Conservation (phyloP, 495 filamentous ascomycete species). For the Penicillium steckii region DNA sequence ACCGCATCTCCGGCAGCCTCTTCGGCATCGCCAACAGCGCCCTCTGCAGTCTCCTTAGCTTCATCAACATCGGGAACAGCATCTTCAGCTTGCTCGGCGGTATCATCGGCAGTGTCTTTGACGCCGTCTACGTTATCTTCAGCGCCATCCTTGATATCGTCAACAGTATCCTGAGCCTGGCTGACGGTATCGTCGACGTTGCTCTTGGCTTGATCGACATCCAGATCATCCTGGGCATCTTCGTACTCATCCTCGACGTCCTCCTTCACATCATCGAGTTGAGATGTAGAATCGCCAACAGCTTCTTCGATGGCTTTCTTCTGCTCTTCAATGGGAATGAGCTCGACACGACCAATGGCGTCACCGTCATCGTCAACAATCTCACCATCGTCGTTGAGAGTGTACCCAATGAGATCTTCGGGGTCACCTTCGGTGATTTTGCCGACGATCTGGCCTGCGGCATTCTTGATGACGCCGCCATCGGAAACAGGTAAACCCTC, state of each 20-base stretch:
- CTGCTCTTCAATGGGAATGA: constrained; percentile 41
- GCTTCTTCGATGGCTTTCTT: constrained; percentile 28
- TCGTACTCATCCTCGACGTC: constrained; percentile 40
- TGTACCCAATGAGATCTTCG: constrained; percentile 58
- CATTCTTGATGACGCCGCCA: constrained; percentile 54
- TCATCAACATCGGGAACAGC: constrained; percentile 4
- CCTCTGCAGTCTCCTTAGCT: constrained; percentile 3
- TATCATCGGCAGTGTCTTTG: constrained; percentile 25
- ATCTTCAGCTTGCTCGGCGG: constrained; percentile 29
- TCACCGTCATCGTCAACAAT: constrained; percentile 66
- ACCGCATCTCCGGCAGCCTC: constrained; percentile 17
- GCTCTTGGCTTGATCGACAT: constrained; percentile 21
- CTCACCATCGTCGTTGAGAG: constrained; percentile 60
- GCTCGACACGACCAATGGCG: constrained; percentile 56
- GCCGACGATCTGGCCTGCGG: constrained; percentile 55
- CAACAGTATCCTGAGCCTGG: constrained; percentile 24
- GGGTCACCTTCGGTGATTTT: constrained; percentile 60
- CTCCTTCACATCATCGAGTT: constrained; percentile 15
- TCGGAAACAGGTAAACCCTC: constrained; percentile 57
- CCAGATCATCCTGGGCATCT: constrained; percentile 23
- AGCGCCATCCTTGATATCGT: constrained; percentile 17
- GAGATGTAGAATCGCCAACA: constrained; percentile 10
- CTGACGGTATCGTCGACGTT: constrained; percentile 38
- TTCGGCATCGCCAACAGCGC: constrained; percentile 23
- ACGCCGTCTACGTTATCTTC: constrained; percentile 12